Conservation (phyloP, 2,329 filamentous ascomycete species). For the Exophiala sideris region DNA sequence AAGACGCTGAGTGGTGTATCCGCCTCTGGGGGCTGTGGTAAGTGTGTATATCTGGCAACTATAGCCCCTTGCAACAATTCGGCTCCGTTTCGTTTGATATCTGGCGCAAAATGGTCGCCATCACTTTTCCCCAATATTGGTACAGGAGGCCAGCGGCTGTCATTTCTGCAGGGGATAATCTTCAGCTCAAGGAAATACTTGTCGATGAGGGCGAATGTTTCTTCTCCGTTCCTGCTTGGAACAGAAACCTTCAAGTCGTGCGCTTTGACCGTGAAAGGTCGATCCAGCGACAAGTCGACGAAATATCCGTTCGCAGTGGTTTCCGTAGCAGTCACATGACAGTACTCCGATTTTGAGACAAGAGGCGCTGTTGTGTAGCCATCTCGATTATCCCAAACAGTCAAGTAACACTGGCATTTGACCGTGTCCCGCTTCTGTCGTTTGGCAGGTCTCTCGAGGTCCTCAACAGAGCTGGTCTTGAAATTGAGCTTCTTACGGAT, state of each 20-base stretch:
- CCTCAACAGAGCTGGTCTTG: slow-evolving; percentile 12
- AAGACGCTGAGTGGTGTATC: slow-evolving; percentile 26
- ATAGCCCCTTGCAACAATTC: slow-evolving; percentile 25
- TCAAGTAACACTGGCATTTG: slow-evolving; percentile 24
- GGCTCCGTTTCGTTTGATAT: slow-evolving; percentile 17
- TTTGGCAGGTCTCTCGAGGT: slow-evolving; percentile 15
- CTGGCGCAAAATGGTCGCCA: slow-evolving; percentile 20
- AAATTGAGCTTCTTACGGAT: slow-evolving; percentile 28
- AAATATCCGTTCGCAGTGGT: slow-evolving; percentile 16
- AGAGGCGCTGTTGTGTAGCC: slow-evolving; percentile 10
- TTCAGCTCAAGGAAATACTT: slow-evolving; percentile 31
- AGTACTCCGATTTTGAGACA: slow-evolving; percentile 13
- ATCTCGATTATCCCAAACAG: slow-evolving; percentile 27
- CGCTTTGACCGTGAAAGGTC: slow-evolving; percentile 24
- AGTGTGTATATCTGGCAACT: slow-evolving; percentile 24
- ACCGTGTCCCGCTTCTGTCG: slow-evolving; percentile 18
- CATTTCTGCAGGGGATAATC: slow-evolving; percentile 22
- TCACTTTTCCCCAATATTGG: slow-evolving; percentile 28
- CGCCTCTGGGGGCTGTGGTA: slow-evolving; percentile 22
- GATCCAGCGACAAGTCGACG: slow-evolving; percentile 24
- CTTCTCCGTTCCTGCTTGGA: slow-evolving; percentile 1
- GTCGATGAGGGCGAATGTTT: slow-evolving; percentile 18
- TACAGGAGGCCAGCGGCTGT: slow-evolving; percentile 26
- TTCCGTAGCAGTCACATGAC: slow-evolving; percentile 13
- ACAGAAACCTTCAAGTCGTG: slow-evolving; percentile 21